Evolutionary conservation across 768 basidiomycete species (phyloP), one percentile per base, ranked within the genome.

Genomic region (Boletus speciosus): DNA sequence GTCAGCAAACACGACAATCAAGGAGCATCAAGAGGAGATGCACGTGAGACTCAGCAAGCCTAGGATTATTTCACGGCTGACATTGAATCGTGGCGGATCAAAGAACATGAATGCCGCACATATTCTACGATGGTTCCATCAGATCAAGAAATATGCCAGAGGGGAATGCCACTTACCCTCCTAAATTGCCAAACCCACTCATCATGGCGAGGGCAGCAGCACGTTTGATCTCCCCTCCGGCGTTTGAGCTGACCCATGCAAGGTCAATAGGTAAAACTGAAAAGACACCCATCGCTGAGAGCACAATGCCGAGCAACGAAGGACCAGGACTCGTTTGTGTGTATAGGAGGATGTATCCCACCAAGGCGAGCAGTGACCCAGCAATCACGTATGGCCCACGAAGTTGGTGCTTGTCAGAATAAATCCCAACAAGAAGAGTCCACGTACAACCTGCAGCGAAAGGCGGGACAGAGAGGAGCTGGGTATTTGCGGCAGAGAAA

Each of bases 181-280:
- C 81, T 14, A 83, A 62, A 57, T 82, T 85, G 16, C 78, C 82
- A 40, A 81, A 51, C 10, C 78, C 79, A 37, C 77, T 76, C 12
- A 82, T 72, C 71, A 81, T 73, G 4, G 78, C 84, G 27, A 83
- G 61, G 0, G 75, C 73, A 7, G 79, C 73, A 43, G 73, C 79
- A 45, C 76, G 74, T 56, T 79, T 78, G 38, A 78, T 49, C 49
- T 81, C 81, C 14, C 83, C 81, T 25, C 83, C 82, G 2, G 78
- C 75, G 38, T 81, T 81, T 6, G 77, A 75, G 7, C 76, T 76
- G 3, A 71, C 74, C 84, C 83, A 85, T 29, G 81, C 78, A 1
- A 84, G 59, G 14, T 55, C 54, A 16, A 81, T 49, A 10, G 70
- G 72, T 34, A 82, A 64, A 6, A 71, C 71, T 0, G 83, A 77